Conservation (phyloP, 2,329 filamentous ascomycete species). For the Beauveria australis region DNA sequence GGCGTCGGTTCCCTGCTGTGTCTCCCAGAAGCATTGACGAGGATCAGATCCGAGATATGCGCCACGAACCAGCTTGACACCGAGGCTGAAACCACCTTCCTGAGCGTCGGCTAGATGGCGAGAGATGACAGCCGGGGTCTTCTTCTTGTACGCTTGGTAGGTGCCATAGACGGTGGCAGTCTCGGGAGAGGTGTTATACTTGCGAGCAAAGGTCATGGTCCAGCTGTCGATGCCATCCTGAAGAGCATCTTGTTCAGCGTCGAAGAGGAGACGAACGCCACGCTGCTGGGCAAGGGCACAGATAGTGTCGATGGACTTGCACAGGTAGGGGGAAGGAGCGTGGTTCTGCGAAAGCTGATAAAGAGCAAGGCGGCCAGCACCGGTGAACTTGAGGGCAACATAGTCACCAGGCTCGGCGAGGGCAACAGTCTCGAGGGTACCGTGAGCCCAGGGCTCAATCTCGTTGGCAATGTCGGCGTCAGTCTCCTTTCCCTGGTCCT, state of each 20-base stretch:
- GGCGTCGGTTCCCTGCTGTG: conserved; percentile 60
- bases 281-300: conserved; percentile 63
- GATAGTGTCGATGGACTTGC: conserved; percentile 62
- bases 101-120: conserved; percentile 52
- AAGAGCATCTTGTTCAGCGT: conserved; percentile 74
- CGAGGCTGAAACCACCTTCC: conserved; percentile 55
- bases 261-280: conserved; percentile 68
- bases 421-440: conserved; percentile 64
- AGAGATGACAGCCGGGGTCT: conserved; percentile 46
- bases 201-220: conserved; percentile 67
- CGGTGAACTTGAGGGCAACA: conserved; percentile 69
- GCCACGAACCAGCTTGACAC: conserved; percentile 68
- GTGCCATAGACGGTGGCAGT: conserved; percentile 70
- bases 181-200: conserved; percentile 60
- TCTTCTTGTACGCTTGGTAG: conserved; percentile 70
- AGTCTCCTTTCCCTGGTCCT: conserved; percentile 38
- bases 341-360: conserved; percentile 55
- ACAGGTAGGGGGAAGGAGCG: conserved; percentile 56
- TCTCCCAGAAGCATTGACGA: conserved; percentile 61
- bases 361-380: conserved; percentile 67
- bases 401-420: conserved; percentile 58
- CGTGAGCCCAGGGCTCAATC: conserved; percentile 62
- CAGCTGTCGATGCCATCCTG: conserved; percentile 76
- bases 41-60: conserved; percentile 67
- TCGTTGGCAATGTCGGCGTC: conserved; percentile 47